phyloP scores from a whole-genome alignment of 2,329 filamentous ascomycete species.

The Scedosporium dehoogii region DNA sequence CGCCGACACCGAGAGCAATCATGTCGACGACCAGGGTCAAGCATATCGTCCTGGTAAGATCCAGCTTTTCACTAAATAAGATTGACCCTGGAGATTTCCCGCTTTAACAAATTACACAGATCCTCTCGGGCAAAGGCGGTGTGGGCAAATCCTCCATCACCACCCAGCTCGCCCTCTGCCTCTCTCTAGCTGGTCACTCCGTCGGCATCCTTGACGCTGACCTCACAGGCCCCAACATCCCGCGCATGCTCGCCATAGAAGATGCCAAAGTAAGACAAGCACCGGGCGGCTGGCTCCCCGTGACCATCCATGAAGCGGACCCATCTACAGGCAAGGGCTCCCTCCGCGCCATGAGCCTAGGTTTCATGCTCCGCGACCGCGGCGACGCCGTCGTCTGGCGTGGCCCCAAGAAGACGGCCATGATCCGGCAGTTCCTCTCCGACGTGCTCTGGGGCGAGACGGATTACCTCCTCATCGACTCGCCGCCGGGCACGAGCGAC shows the following conservation, averaged over 20 bases:
- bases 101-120: constrained; percentile 26
- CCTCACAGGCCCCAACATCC: constrained; percentile 91
- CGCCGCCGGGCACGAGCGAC: constrained; percentile 89
- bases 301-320: constrained; percentile 63
- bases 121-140: constrained; percentile 93
- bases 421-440: constrained; percentile 92
- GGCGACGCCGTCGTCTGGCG: constrained; percentile 95
- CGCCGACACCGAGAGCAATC: background rate
- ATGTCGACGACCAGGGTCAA: constrained; percentile 45
- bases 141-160: constrained; percentile 98
- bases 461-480: constrained; percentile 93
- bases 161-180: constrained; percentile 83
- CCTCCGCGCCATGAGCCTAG: constrained; percentile 81
- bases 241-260: constrained; percentile 87
- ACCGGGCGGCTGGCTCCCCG: constrained; percentile 84
- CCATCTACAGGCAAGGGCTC: constrained; percentile 44
- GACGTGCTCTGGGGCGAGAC: constrained; percentile 81
- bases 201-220: constrained; percentile 96
- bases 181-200: constrained; percentile 74
- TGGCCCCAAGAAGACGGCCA: constrained; percentile 96
- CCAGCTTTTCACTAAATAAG: background rate
- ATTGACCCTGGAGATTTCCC: background rate
- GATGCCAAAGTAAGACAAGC: constrained; percentile 82
- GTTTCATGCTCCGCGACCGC: constrained; percentile 73
- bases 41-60: constrained; percentile 62